Evolutionary conservation across 257 asterid genomes (phyloP).

Genomic region (Marsdenia floribunda): DNA sequence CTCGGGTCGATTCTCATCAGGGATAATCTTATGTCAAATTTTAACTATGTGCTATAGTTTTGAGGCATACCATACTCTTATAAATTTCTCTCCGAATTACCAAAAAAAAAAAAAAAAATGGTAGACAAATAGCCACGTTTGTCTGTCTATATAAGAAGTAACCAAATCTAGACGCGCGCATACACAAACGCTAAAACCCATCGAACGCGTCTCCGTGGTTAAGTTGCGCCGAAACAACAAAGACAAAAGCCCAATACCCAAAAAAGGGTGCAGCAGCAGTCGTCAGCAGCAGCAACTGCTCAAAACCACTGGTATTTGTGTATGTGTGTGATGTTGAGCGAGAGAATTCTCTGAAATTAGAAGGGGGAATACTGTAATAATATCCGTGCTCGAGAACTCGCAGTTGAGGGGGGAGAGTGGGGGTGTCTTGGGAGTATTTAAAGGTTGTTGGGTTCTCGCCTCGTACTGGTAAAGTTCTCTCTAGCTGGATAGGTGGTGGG

Average conservation of each 20-base stretch:
- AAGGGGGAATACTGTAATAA: not conserved
- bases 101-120: too few relatives aligned
- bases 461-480: not conserved
- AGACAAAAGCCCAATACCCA: not conserved
- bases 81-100: too few relatives aligned
- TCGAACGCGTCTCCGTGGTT: too few relatives aligned
- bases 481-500: not conserved
- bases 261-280: too few relatives aligned
- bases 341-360: not conserved
- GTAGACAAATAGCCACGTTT: too few relatives aligned
- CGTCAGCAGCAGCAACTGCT: conserved; percentile 10
- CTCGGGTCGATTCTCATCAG: too few relatives aligned
- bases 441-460: not conserved
- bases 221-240: not conserved
- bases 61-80: too few relatives aligned
- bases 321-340: not conserved
- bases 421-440: not conserved
- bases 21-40: too few relatives aligned
- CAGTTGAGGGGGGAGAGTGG: not conserved
- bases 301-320: conserved; percentile 29
- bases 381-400: not conserved
- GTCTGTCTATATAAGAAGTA: too few relatives aligned
- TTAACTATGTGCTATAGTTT: too few relatives aligned
- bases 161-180: not conserved
- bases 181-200: not conserved